A percentile compares a stretch with the other conserved stretches of the same genome.
Conservation (phyloP, 495 filamentous ascomycete species). For the Podospora tetraspora region DNA sequence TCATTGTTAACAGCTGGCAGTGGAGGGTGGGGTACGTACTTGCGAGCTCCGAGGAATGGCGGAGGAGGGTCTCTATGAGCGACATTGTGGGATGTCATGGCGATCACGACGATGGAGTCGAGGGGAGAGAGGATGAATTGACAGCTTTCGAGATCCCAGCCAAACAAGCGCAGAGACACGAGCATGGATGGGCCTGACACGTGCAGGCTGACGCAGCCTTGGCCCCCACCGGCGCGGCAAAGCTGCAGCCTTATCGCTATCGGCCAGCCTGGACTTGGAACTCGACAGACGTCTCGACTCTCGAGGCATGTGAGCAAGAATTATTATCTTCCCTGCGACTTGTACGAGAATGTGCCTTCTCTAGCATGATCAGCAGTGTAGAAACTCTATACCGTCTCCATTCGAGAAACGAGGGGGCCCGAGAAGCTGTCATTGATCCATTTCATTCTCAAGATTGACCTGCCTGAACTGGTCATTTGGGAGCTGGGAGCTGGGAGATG, state of each 20-base stretch:
- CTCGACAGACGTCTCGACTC: not conserved
- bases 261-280: not conserved
- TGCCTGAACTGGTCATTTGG: too few species aligned
- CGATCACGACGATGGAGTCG: not conserved
- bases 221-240: not conserved
- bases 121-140: not conserved
- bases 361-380: too few species aligned
- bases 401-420: too few species aligned
- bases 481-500: too few species aligned
- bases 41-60: conserved; percentile 38
- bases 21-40: conserved; percentile 26
- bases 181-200: not conserved
- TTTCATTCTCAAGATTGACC: too few species aligned
- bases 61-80: conserved; percentile 30
- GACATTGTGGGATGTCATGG: conserved; percentile 19
- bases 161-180: not conserved
- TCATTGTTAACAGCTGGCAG: too few species aligned
- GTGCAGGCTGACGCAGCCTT: not conserved
- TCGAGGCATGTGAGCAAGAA: too few species aligned
- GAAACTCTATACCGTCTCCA: too few species aligned
- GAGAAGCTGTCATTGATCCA: too few species aligned
- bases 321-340: too few species aligned
- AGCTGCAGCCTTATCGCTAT: not conserved
- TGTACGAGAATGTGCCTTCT: too few species aligned
- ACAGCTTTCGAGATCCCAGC: conserved; percentile 2